These are phyloP conservation scores for Dictyostelium gargantuum DNA, from an alignment of 208 protist genomes.

Conservation along the genomic window DNA sequence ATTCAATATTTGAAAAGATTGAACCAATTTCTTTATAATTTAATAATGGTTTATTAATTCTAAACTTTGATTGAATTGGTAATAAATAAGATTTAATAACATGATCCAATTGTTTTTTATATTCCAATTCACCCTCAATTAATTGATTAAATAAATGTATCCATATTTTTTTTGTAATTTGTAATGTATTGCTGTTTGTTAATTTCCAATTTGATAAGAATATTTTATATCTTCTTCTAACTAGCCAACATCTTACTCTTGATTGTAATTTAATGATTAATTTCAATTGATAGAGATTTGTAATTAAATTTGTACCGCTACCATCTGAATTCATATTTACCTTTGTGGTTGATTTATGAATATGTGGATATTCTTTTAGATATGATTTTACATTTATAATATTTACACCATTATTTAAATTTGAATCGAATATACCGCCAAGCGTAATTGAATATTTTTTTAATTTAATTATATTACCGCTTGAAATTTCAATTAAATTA, in stretches of 20 bases:
- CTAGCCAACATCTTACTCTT: not conserved
- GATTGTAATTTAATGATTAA: constrained; percentile 26
- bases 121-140: not conserved
- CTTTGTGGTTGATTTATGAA: not conserved
- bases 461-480: not conserved
- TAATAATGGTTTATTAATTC: constrained; percentile 55
- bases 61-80: constrained; percentile 52
- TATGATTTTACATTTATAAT: constrained; percentile 62
- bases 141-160: not conserved
- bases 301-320: not conserved
- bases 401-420: not conserved
- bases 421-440: not conserved
- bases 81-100: constrained; percentile 29
- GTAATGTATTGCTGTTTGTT: not conserved
- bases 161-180: not conserved
- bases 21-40: constrained; percentile 41
- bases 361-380: not conserved
- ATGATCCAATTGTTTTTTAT: constrained; percentile 23
- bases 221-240: not conserved
- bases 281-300: not conserved
- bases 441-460: constrained; percentile 15
- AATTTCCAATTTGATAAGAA: constrained; percentile 19
- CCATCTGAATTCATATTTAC: no score
- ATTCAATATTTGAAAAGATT: constrained; percentile 59
- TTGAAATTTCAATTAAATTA: constrained; percentile 33